Evolutionary conservation across 495 filamentous ascomycete species (phyloP).

Genomic region (Neurospora cerealis): DNA sequence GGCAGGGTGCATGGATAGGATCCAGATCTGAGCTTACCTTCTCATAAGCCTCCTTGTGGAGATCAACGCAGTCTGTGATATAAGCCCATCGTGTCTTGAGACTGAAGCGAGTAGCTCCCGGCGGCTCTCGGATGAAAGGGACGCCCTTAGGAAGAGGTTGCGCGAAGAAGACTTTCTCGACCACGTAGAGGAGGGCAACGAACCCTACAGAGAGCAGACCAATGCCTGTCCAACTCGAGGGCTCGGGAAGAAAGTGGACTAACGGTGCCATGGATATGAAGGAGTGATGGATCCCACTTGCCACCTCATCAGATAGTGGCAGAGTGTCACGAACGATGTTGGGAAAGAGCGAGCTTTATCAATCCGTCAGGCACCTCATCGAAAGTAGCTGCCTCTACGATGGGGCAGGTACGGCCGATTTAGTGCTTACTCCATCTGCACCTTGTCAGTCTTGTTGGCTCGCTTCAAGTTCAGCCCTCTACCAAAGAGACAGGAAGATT

Average conservation of each 20-base stretch:
- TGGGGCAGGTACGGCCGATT: background rate
- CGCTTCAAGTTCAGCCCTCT: background rate
- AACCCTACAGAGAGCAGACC: background rate
- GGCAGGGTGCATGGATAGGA: too few relatives aligned
- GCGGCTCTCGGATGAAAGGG: slow-evolving; percentile 11
- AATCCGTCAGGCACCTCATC: background rate
- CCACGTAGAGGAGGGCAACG: background rate
- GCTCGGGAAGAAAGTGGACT: background rate
- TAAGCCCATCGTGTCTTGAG: slow-evolving; percentile 4
- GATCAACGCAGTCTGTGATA: slow-evolving; percentile 8
- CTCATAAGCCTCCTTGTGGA: slow-evolving; percentile 21
- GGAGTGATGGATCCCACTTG: background rate
- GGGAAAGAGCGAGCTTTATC: background rate
- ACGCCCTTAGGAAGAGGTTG: slow-evolving; percentile 13
- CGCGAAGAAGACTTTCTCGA: slow-evolving; percentile 6
- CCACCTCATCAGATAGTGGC: background rate
- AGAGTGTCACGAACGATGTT: background rate
- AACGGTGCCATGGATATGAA: background rate
- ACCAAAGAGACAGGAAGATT: background rate
- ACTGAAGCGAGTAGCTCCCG: slow-evolving; percentile 14
- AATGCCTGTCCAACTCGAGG: background rate
- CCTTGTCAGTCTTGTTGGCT: background rate
- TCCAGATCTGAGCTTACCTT: slow-evolving; percentile 8
- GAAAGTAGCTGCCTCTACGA: background rate
- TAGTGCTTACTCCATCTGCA: background rate